phyloP scores from a whole-genome alignment of 345 rosid genomes.

The Dovyalis caffra region DNA sequence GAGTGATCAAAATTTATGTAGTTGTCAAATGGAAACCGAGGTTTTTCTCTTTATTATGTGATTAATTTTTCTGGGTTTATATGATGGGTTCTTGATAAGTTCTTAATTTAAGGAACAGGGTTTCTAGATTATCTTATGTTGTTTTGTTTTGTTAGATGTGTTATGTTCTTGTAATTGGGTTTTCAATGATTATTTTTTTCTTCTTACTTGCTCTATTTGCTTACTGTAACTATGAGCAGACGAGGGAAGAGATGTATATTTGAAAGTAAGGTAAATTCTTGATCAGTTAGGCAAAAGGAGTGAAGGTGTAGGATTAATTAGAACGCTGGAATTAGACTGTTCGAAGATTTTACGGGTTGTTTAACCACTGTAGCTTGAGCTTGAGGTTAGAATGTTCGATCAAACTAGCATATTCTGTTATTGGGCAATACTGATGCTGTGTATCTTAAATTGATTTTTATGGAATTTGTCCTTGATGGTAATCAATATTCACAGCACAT shows the following conservation, averaged over 20 bases:
- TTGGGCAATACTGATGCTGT: neutral
- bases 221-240: neutral
- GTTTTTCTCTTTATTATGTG: neutral
- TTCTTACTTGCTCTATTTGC: neutral
- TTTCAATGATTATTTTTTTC: neutral
- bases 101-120: neutral
- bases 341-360: neutral
- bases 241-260: neutral
- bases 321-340: neutral
- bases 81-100: neutral
- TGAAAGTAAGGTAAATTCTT: neutral
- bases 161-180: neutral
- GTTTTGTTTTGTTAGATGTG: neutral
- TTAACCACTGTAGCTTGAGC: neutral
- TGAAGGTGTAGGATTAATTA: neutral
- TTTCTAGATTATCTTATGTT: neutral
- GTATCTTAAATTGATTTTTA: neutral
- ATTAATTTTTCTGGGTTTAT: neutral
- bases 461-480: neutral
- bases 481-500: neutral
- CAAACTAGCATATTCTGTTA: neutral
- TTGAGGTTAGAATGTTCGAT: neutral
- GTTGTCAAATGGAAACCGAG: neutral
- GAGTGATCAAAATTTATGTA: constrained; percentile 12
- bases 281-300: neutral